Base-by-base conservation (phyloP, 2,329 filamentous ascomycete genomes). In the Botryotinia convoluta region DNA sequence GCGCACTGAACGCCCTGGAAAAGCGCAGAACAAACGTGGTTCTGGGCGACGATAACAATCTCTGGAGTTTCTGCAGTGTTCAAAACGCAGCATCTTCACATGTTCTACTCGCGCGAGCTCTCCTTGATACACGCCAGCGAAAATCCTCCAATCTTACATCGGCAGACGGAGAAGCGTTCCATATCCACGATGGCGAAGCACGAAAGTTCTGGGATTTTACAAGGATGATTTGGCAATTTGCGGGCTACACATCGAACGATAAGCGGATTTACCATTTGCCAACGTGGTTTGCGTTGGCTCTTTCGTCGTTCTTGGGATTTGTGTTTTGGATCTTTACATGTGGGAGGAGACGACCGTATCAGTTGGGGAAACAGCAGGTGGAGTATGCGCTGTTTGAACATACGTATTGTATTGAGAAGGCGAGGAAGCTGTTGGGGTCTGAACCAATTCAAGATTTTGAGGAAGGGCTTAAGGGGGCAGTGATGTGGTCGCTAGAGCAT, bases 341-440 rank as follows among this genome's bases (percentile, higher is more conserved):
- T 35, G 68, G 54, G 39, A 70, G 26, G 14, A 61, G 48, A 39
- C 20, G 57, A 12, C 68, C 68, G 26, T 61, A 70, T 18, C 68
- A 61, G 22, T 35, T 60, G 54, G 54, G 57, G 10, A 70, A 45
- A 32, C 57, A 70, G 68, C 68, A 70, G 22, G 54, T 61, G 29
- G 68, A 70, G 26, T 70, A 70, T 70, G 68, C 54, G 1, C 29
- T 70, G 12, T 70, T 70, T n/a, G 57, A 70, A 20, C 39, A 70
- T 61, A 61, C 54, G 20, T 70, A 48, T 39, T 29, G 57, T 35
- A 70, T 61, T 14, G 39, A 70, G 4, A 70, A 61, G 29, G 10
- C 68, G 42, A 70, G 39, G 4, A 44, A 39, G 39, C 39, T 70
- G 32, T 42, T 70, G 32, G 39, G n/a, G 10, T 70, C 44, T 61